Base-by-base conservation (phyloP, 2,329 filamentous ascomycete species). In the Cytospora schulzeri region DNA sequence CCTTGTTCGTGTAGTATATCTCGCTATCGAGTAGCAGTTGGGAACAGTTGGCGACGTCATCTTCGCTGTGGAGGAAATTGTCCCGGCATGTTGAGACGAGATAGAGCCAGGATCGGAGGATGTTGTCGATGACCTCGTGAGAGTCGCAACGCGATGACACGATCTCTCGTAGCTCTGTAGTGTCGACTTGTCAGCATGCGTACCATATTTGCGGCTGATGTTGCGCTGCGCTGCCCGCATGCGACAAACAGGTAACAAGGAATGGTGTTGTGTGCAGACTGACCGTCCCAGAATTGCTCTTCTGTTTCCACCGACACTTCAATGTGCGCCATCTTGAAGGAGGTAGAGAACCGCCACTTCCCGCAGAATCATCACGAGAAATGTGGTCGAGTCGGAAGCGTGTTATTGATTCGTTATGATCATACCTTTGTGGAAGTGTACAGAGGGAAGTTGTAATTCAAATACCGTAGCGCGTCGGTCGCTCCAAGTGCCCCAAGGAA, bases 261-360 rank as follows among this genome's bases (percentile, higher is more conserved):
- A 14, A 5, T 57, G 38, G 60, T 54, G 67, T 59, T 69, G n/a
- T 67, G 61, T 69, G 68, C 67, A 38, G 60, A 74, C 77, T 70
- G 70, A 96, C 93, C 91, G 78, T 88, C 84, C 94, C 93, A 97
- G 80, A 97, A 93, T 78, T 93, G 89, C 76, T 92, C 86, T 79
- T 92, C 91, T 77, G 87, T 89, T 78, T 93, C 90, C 77, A 91
- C 83, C 74, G 83, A 84, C 73, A 85, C 84, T 77, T 93, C 89
- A 78, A 87, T 85, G 80, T 91, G 80, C 71, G 80, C 79, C 83
- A 85, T 85, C 72, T 71, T 81, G 56, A 54, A 59, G 55, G 57
- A 62, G 55, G 59, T 57, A 51, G 50, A 26, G 48, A 62, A 56
- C 62, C 50, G 56, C 38, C 38, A 57, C 33, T 55, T 63, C 52